Evolutionary conservation across 2,329 filamentous ascomycete species (phyloP).

Genomic region (Fusarium ramigenum): DNA sequence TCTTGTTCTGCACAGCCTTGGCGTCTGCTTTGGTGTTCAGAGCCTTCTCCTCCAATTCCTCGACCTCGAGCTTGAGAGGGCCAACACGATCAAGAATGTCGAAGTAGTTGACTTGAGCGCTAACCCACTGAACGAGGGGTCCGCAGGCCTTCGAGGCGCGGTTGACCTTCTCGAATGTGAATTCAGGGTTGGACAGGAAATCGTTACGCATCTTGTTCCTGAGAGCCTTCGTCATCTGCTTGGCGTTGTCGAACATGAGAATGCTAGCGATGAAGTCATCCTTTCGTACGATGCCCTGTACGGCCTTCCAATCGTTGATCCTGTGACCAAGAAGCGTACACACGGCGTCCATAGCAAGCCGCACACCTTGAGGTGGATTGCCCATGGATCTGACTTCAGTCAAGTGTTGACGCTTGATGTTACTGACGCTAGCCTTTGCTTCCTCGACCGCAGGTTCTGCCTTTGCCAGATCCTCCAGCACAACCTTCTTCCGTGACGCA

Average conservation of each 20-base stretch:
- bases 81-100: slow-evolving; percentile 95
- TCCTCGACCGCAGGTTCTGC: slow-evolving; percentile 94
- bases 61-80: slow-evolving; percentile 89
- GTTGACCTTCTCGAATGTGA: slow-evolving; percentile 96
- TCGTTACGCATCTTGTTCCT: slow-evolving; percentile 91
- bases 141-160: slow-evolving; percentile 97
- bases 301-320: slow-evolving; percentile 88
- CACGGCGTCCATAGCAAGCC: slow-evolving; percentile 93
- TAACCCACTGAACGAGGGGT: slow-evolving; percentile 95
- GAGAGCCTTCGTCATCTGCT: slow-evolving; percentile 86
- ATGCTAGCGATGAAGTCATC: slow-evolving; percentile 99
- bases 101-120: slow-evolving; percentile 97
- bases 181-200: slow-evolving; percentile 91
- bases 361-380: slow-evolving; percentile 89
- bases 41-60: slow-evolving; percentile 85
- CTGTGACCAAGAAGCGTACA: slow-evolving; percentile 94
- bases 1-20: slow-evolving; percentile 88
- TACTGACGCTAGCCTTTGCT: slow-evolving; percentile 95
- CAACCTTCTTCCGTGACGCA: slow-evolving; percentile 81
- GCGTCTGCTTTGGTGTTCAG: slow-evolving; percentile 94
- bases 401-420: slow-evolving; percentile 96
- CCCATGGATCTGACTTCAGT: slow-evolving; percentile 98
- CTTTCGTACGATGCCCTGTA: slow-evolving; percentile 85
- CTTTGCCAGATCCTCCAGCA: slow-evolving; percentile 85
- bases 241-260: slow-evolving; percentile 95